phyloP scores from a whole-genome alignment of 805 yeast genomes.

The Ogataea philodendri region DNA sequence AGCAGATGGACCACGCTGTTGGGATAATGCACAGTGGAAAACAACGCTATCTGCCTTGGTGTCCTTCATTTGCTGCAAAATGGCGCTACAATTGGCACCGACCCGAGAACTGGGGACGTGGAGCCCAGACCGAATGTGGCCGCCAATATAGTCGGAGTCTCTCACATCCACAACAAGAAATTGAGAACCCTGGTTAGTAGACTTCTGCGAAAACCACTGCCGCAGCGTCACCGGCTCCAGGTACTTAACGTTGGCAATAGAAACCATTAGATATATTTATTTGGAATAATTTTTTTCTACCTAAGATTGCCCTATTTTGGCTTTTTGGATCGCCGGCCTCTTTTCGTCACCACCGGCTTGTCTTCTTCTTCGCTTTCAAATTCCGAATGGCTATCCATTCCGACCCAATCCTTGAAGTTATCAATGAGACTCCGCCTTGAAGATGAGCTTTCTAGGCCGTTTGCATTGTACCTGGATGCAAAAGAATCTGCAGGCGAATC shows the following conservation, averaged over 20 bases:
- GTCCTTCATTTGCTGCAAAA: conserved; percentile 36
- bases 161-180: conserved; percentile 78
- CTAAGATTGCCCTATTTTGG: conserved; percentile 4
- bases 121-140: conserved; percentile 58
- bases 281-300: conserved; percentile 7
- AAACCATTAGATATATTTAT: conserved; percentile 13
- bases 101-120: conserved; percentile 56
- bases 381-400: conserved; percentile 29
- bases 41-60: conserved; percentile 51
- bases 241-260: conserved; percentile 45
- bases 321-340: conserved; percentile 11
- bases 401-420: conserved; percentile 38
- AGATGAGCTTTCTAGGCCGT: conserved; percentile 35
- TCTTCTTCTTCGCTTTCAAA: conserved; percentile 23
- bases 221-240: conserved; percentile 45
- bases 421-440: conserved; percentile 31
- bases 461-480: conserved; percentile 62
- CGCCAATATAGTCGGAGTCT: conserved; percentile 77
- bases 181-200: conserved; percentile 38
- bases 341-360: conserved; percentile 10
- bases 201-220: conserved; percentile 43
- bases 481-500: conserved; percentile 63
- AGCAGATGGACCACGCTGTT: conserved; percentile 88
- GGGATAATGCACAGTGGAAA: conserved; percentile 89
- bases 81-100: conserved; percentile 37